Conservation (phyloP, 768 basidiomycete genomes). For the Trametes gibbosa region DNA sequence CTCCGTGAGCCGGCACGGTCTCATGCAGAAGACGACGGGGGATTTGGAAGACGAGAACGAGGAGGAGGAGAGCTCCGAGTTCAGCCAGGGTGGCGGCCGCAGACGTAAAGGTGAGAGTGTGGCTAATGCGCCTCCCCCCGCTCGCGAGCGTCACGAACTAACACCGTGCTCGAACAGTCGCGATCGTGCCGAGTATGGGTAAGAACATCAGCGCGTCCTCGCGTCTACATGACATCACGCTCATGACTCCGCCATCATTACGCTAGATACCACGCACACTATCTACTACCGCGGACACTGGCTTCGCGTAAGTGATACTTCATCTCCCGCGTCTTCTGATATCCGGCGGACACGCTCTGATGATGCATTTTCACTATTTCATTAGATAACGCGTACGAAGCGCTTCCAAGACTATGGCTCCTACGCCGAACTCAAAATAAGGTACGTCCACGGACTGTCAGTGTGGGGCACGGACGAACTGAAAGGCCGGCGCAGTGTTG, state of each 20-base stretch:
- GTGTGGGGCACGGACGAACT: conserved; percentile 15
- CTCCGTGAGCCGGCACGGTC: conserved; percentile 57
- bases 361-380: conserved; percentile 6
- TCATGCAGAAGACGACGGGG: conserved; percentile 67
- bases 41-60: conserved; percentile 81
- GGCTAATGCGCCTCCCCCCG: not conserved
- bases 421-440: conserved; percentile 74
- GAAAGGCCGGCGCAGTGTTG: conserved; percentile 54
- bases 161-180: conserved; percentile 38
- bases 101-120: conserved; percentile 51
- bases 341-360: conserved; percentile 11
- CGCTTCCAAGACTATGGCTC: conserved; percentile 76
- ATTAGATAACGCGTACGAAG: conserved; percentile 76
- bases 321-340: conserved; percentile 13
- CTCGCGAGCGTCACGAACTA: not conserved
- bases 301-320: conserved; percentile 59
- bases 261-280: conserved; percentile 78
- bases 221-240: conserved; percentile 17
- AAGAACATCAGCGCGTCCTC: conserved; percentile 25
- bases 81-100: conserved; percentile 62
- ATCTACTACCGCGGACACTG: conserved; percentile 90
- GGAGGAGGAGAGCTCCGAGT: conserved; percentile 44
- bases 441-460: conserved; percentile 39
- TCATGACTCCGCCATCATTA: conserved; percentile 11
- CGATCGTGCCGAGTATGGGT: conserved; percentile 86